Evolutionary conservation across 495 filamentous ascomycete genomes (phyloP), one percentile per base, ranked within the genome.

Genomic region (Astrothelium macrocarpum): DNA sequence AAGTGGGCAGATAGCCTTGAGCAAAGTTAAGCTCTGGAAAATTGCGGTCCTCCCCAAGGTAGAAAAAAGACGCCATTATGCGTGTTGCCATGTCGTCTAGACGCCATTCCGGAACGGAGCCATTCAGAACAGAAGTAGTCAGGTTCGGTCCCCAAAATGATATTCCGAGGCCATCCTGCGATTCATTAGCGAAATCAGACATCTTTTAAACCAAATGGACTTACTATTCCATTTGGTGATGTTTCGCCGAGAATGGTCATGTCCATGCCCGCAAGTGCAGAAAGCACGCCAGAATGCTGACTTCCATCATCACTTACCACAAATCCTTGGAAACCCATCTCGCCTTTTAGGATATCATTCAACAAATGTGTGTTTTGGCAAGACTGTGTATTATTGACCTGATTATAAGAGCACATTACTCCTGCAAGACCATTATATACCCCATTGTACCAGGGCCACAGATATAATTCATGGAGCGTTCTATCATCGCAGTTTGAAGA

Each of bases 1-100:
- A 89, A 2, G 90, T 92, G 64, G 90, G 85, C 0, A 71, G 65
- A 7, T 87, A 93, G 91, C 93, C 97, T 7, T 90, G 89, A 72
- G 87, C 85, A 76, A 96, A 95, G 79, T 92, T 97, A 71, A 88
- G 85, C 28, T 86, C 85, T 18, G 84, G 79, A 46, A 81, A 77
- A 39, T 80, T 69, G 28, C 77, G 76, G 45, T 87, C 87, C 66
- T 86, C 84, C 62, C 89, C 90, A 62, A 95, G 90, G 75, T 91
- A 93, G 80, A 91, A 98, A 75, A 87, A 95, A 28, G 92, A 87
- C 39, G 93, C 85, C 85, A 97, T 93, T 70, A 97, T 96, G 65
- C 94, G 85, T 66, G 88, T 86, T 16, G 82, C 89, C 90, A 95
- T 95, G 71, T 98, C 94, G 70, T 96, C 91, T 31, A 98, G 68